Base-by-base conservation (phyloP, 75 land plant species). In the Azolla pinnata region DNA sequence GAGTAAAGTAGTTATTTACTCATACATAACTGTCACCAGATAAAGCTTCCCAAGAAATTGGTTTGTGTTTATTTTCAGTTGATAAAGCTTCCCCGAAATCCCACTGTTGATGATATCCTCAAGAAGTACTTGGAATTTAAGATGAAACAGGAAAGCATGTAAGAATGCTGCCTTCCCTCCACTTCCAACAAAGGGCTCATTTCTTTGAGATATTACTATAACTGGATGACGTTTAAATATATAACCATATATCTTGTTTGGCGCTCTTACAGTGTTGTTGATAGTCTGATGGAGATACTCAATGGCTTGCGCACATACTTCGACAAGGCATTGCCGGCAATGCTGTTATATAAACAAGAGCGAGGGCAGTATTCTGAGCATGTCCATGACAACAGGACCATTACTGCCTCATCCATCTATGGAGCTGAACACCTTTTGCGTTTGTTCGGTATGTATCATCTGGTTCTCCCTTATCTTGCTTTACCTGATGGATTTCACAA, bases 401-500 rank as follows among this genome's bases (percentile, higher is more conserved):
- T 72, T 31, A 72, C 88, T 51, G 91, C 99, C 31, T 83, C 90
- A 48, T 69, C 77, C 38, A 57, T 95, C 25, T 95, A 95, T 76
- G 99, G 99, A 14, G 99, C 99, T n/a, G 99, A 95, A 48, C 99
- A 95, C 60, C 59, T 95, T 8, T 76, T 95, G 1, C 82, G 99
- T 28, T 71, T 95, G 29, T 95, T 95, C 77, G 95, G 95, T 88
- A 85, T 61, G 77, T 2, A 14, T 46, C 14, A 4, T 4, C 49
- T 46, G n/a, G n/a, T n/a, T n/a, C n/a, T n/a, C n/a, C n/a, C n/a
- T n/a, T n/a, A n/a, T n/a, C n/a, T n/a, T n/a, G n/a, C n/a, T n/a
- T n/a, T n/a, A n/a, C n/a, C n/a, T n/a, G n/a, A n/a, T n/a, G n/a
- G n/a, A n/a, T n/a, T n/a, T n/a, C n/a, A n/a, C n/a, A n/a, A n/a